These are phyloP conservation scores for Cyberlindnera amylophila DNA, from an alignment of 805 yeast genomes.

Conservation along the genomic window DNA sequence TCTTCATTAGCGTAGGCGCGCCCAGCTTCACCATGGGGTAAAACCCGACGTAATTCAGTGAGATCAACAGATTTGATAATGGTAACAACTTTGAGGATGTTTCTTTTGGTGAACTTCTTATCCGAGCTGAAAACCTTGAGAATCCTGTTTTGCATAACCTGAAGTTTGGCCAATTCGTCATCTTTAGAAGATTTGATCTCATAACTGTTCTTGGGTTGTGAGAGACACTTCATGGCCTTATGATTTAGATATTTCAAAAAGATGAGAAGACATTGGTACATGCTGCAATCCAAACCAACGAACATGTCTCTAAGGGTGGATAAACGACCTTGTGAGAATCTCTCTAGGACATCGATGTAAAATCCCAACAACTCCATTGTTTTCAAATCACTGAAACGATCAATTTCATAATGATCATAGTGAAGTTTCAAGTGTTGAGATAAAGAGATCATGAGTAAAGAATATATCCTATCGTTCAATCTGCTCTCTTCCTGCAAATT, in stretches of 20 bases:
- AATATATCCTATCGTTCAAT: constrained; percentile 3
- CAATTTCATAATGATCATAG: constrained; percentile 13
- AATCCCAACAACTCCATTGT: constrained; percentile 7
- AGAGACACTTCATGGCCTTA: constrained; percentile 14
- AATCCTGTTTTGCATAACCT: constrained; percentile 5
- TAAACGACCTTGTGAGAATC: background rate
- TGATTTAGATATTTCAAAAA: constrained; percentile 22
- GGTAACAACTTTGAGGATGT: constrained; percentile 3
- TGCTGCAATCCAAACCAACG: constrained; percentile 18
- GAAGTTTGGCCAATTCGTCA: constrained; percentile 8
- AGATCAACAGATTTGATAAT: constrained; percentile 9
- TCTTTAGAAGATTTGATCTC: constrained; percentile 7
- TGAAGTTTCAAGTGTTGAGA: constrained; percentile 21
- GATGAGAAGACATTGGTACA: constrained; percentile 21
- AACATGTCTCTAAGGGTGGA: constrained; percentile 14
- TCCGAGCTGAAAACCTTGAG: constrained; percentile 8
- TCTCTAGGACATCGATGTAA: constrained; percentile 4
- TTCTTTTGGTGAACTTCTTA: background rate
- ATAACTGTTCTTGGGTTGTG: constrained; percentile 2
- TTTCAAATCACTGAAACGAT: constrained; percentile 16
- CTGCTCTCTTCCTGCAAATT: constrained; percentile 1
- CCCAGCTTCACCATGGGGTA: too few species aligned
- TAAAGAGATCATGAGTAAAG: constrained; percentile 9
- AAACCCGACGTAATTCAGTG: background rate
- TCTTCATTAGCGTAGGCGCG: constrained; percentile 9